Conservation (phyloP, 805 yeast species). For the Brettanomyces nanus region DNA sequence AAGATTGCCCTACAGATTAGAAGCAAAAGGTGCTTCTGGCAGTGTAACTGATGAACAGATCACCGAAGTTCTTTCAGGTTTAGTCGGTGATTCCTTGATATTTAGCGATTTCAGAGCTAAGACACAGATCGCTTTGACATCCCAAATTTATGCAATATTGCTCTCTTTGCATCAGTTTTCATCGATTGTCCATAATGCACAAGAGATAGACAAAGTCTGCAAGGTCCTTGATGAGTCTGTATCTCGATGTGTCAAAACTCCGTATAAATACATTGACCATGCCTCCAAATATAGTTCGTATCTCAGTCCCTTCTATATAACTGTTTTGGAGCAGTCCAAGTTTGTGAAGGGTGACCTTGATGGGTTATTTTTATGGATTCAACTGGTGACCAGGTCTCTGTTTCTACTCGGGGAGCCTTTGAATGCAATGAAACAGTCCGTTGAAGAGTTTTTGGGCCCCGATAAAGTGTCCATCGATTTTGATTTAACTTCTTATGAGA, state of each 20-base stretch:
- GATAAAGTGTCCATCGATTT: constrained; percentile 5
- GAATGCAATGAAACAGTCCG: constrained; percentile 11
- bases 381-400: constrained; percentile 37
- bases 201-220: constrained; percentile 38
- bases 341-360: constrained; percentile 33
- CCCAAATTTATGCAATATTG: constrained; percentile 50
- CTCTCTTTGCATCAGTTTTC: constrained; percentile 33
- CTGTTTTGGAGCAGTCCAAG: constrained; percentile 62
- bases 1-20: constrained; percentile 33
- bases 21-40: constrained; percentile 8
- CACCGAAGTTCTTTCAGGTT: constrained; percentile 36
- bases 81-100: constrained; percentile 44
- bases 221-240: constrained; percentile 66
- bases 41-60: constrained; percentile 30
- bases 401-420: constrained; percentile 53
- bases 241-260: constrained; percentile 60
- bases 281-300: constrained; percentile 16
- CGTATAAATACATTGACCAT: constrained; percentile 76
- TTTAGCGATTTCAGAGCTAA: constrained; percentile 35
- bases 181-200: constrained; percentile 5
- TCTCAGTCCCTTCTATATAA: constrained; percentile 39
- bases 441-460: constrained; percentile 11
- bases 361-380: constrained; percentile 38
- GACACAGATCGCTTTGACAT: constrained; percentile 27
- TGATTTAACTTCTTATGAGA: neutral